Base-by-base conservation (phyloP, 2,329 filamentous ascomycete species). In the Colletotrichum sp. region DNA sequence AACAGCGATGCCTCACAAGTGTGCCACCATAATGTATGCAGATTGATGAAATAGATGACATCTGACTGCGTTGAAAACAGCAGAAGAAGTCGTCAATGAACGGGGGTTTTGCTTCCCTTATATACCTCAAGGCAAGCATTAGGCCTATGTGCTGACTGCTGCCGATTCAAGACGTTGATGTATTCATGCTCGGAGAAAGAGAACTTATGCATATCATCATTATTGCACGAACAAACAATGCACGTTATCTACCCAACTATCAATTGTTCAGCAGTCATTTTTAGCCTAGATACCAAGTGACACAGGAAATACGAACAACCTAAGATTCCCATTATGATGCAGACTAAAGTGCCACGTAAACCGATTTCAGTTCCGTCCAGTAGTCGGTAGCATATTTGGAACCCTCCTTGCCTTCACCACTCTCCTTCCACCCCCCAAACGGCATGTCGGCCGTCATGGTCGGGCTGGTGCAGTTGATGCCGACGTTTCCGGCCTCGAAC, bases 371-470 rank as follows among this genome's bases (percentile, higher is more conserved):
- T 57, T 57, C 59, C 18, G 59, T 66, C 70, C 70, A 72, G 34
- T 39, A n/a, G 52, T 72, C 70, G 8, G 65, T 48, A 24, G 70
- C 70, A 24, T 72, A 64, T n/a, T 72, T 63, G 12, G 66, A 68
- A 28, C 64, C 32, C 15, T 75, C 72, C 13, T 67, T 62, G 8
- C 72, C 72, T 22, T 39, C 30, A 2, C 72, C 72, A n/a, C 57
- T 64, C 67, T 75, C 67, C 60, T 75, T 75, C 5, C 39, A 28
- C 2, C 72, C 72, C 12, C 72, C 72, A 32, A 75, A 75, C 10
- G 72, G 72, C n/a, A 67, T 71, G 34, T 75, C 71, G 12, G 60
- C 39, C 8, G 59, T 28, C n/a, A 71, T 34, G 18, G 71, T 44
- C 16, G 44, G 55, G 22, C 70, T 62, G 1, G 66, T 71, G 22